Conservation (phyloP, 2,329 filamentous ascomycete species). For the Apiospora phragmitis region DNA sequence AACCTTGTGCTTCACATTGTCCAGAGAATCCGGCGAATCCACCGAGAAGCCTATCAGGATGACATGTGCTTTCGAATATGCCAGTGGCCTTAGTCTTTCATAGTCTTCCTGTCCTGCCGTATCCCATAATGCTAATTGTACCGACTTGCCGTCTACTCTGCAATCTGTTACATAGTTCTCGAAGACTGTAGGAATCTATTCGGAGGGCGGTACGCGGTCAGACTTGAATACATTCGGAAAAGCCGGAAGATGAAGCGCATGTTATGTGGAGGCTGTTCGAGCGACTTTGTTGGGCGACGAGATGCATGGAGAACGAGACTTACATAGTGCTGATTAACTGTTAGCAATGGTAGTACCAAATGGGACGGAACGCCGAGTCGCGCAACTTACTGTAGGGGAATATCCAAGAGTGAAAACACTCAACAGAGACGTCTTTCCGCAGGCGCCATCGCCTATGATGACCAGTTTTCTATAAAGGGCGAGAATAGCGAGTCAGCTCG, state of each 20-base stretch:
- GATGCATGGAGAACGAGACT: not conserved
- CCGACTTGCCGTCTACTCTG: conserved; percentile 96
- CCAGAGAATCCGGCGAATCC: conserved; percentile 91
- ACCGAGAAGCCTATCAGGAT: conserved; percentile 95
- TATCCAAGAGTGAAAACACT: conserved; percentile 98
- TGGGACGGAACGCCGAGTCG: conserved; percentile 11
- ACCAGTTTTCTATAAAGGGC: conserved; percentile 31
- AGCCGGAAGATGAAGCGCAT: not conserved
- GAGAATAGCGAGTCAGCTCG: conserved; percentile 12
- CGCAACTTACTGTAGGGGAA: conserved; percentile 83
- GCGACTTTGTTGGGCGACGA: not conserved
- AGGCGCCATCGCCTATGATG: conserved; percentile 66
- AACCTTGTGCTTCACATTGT: conserved; percentile 98
- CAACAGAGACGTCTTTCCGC: conserved; percentile 95
- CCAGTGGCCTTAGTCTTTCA: conserved; percentile 88
- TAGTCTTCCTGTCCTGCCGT: conserved; percentile 99
- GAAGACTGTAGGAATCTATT: conserved; percentile 91
- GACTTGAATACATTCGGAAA: not conserved
- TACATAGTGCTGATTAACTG: conserved; percentile 18
- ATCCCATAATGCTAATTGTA: conserved; percentile 97
- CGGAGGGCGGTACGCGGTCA: conserved; percentile 14
- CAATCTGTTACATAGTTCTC: conserved; percentile 99
- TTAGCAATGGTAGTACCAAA: conserved; percentile 25
- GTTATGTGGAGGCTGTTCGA: not conserved
- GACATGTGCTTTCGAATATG: conserved; percentile 96